Base-by-base conservation (phyloP, 140 eudicot genomes). In the Erigeron philadelphicus region DNA sequence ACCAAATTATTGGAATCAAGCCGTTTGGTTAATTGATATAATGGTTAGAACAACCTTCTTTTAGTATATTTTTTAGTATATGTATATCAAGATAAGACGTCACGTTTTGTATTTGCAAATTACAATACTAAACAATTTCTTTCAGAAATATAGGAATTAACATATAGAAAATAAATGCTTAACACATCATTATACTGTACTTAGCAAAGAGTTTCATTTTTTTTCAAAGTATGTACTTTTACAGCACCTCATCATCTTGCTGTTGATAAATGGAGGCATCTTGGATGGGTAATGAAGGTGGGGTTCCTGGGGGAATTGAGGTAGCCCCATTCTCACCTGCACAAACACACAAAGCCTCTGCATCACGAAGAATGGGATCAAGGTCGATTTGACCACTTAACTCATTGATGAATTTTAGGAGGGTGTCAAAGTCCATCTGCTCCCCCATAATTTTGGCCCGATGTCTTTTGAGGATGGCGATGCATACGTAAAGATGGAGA, bases 351-450 rank as follows among this genome's bases (percentile, higher is more conserved):
- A 91, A 67, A 13, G 96, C 97, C 83, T 91, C 97, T 0, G 96
- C 96, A 49, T 88, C 96, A 70, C 89, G 82, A 58, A 91, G 89
- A 52, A 75, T 62, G 0, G 83, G 75, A 52, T 91, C 92, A 4
- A 91, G 86, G 72, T 88, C 89, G 11, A 91, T 88, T 23, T 84
- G 88, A 64, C 92, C 95, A 52, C 97, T 91, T 45, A 91, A 80
- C 65, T 81, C 97, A 46, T 91, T 91, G 52, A 91, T 88, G 76
- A 91, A 91, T 59, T 91, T 91, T 52, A 91, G 61, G 16, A 91
- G 92, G n/a, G 97, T 88, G 77, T 91, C 97, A 15, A 91, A 91
- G 75, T 91, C 97, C 97, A 91, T 91, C 66, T 81, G 82, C 78
- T 91, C 96, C 71, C 96, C 96, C 86, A 91, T 91, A 72, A 91